Evolutionary conservation across 768 basidiomycete species (phyloP), one percentile per base, ranked within the genome.

Genomic region (Rubroboletus pulcherrimus): DNA sequence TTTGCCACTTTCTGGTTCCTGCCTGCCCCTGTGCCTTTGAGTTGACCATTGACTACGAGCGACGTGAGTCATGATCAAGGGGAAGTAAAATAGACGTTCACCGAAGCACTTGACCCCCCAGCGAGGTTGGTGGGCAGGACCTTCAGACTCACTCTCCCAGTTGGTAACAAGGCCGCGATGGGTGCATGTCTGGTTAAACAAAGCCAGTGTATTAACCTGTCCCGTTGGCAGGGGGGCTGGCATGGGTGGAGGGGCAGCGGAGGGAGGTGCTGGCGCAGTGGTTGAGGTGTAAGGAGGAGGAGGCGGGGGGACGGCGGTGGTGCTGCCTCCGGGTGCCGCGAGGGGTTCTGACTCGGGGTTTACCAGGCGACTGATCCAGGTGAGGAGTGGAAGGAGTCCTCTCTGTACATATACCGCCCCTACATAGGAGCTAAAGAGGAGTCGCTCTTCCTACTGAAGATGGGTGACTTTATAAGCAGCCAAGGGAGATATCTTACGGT

Each of bases 1-100:
- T 85, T 87, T 8, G 85, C 86, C n/a, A 70, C 45, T 59, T 86
- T 87, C 67, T 85, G 84, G 54, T 75, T 86, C 56, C 79, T 82
- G 21, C 81, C 86, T 4, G 47, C 58, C 0, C 84, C 86, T 4
- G 65, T 49, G 24, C 85, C 86, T 57, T 62, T 75, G 58, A 78
- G 74, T n/a, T 71, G 62, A 2, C 71, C 75, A 53, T 82, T 78
- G 24, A 87, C 85, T 87, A 50, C 1, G 29, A n/a, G 38, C 9
- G 33, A 51, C 8, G 45, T 57, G 19, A 58, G 55, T 45, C 38
- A 37, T 39, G 38, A 15, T 44, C 29, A 39, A 52, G n/a, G 24
- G 12, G 14, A 30, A 8, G n/a, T 33, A 30, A 29, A 29, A 54
- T n/a, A 30, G 21, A 29, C 8, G 70, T 79, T 69, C 63, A 85